A percentile compares a stretch with the other conserved stretches of the same genome.
Evolutionary conservation across 208 protist species (phyloP).

Genomic region (Leishmania tarentolae): DNA sequence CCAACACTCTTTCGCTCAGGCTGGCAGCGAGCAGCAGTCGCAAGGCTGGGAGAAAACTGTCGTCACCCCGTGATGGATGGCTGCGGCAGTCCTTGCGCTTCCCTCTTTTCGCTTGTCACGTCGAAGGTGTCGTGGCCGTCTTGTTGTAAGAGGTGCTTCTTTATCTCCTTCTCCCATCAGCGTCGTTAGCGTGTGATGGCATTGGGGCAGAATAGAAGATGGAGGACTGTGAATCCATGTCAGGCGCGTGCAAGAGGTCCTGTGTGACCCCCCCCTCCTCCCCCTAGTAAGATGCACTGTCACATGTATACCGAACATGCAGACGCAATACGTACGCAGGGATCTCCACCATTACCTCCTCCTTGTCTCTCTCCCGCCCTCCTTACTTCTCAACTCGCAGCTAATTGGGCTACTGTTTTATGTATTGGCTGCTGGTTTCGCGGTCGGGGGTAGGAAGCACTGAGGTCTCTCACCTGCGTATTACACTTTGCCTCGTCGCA

Average conservation of each 20-base stretch:
- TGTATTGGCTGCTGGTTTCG: neutral
- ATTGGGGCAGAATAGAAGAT: neutral
- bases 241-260: neutral
- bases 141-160: neutral
- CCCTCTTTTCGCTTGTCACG: neutral
- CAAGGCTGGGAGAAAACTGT: neutral
- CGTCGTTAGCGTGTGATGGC: neutral
- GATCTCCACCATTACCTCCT: neutral
- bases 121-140: neutral
- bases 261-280: neutral
- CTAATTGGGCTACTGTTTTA: constrained; percentile 3
- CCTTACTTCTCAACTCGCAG: neutral
- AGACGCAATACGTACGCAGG: neutral
- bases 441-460: neutral
- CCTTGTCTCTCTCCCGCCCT: neutral
- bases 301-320: neutral
- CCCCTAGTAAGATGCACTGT: neutral
- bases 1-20: neutral
- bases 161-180: neutral
- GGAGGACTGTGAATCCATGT: neutral
- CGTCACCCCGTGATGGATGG: neutral
- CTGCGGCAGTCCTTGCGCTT: neutral
- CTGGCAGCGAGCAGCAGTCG: neutral
- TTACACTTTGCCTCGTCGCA: neutral
- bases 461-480: neutral